These are phyloP conservation scores for Fusarium sp. DNA, from an alignment of 2,329 filamentous ascomycete genomes.

Conservation along the genomic window DNA sequence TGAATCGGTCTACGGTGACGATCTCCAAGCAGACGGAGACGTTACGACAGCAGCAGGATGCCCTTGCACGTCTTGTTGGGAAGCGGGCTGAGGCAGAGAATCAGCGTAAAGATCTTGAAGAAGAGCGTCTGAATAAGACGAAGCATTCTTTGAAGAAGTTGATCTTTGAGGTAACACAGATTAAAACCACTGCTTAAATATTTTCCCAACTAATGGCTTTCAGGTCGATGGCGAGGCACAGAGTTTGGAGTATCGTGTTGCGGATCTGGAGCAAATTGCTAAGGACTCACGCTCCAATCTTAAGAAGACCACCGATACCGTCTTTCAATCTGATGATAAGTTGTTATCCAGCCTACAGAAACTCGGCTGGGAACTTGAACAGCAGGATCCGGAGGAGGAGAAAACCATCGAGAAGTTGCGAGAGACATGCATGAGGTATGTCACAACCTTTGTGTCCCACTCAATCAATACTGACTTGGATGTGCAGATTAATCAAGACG, in stretches of 20 bases:
- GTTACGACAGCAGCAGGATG: conserved; percentile 72
- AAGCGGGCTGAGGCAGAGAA: conserved; percentile 52
- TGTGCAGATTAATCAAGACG: conserved; percentile 64
- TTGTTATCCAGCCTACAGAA: conserved; percentile 75
- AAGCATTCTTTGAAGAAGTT: conserved; percentile 59
- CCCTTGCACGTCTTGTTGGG: conserved; percentile 65
- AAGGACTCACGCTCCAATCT: conserved; percentile 60
- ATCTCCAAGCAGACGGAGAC: conserved; percentile 74
- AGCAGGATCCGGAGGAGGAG: conserved; percentile 65
- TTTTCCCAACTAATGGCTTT: conserved; percentile 12
- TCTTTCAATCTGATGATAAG: conserved; percentile 73
- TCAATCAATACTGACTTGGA: conserved; percentile 12
- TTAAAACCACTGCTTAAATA: neutral
- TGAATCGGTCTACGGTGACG: conserved; percentile 73
- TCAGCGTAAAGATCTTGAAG: conserved; percentile 51
- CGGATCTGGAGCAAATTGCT: conserved; percentile 65
- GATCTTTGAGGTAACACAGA: conserved; percentile 55
- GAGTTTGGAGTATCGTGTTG: conserved; percentile 59
- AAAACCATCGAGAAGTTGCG: conserved; percentile 69
- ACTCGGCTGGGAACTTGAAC: conserved; percentile 71
- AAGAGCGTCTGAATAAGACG: conserved; percentile 46
- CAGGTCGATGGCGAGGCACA: conserved; percentile 65
- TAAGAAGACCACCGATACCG: conserved; percentile 62
- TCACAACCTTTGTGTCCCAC: neutral
- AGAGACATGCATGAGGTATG: conserved; percentile 67